Evolutionary conservation across 495 filamentous ascomycete species (phyloP), one percentile per base, ranked within the genome.

Genomic region (Neurospora discreta): DNA sequence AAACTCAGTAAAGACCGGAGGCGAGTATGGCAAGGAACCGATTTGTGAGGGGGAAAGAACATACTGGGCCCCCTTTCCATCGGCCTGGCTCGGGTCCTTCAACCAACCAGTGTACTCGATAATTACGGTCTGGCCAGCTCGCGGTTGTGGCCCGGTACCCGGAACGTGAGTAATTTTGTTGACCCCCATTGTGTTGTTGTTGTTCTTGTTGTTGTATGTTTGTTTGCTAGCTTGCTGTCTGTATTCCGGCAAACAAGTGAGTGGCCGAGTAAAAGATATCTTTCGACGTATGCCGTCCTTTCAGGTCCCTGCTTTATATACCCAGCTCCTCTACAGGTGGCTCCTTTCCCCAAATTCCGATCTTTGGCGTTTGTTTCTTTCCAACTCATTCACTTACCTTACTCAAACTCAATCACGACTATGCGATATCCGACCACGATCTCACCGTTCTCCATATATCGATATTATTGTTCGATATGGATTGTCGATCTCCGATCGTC

Each of bases 21-120:
- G 39, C 1, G 8, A 23, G 43, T 5, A 46, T 10, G 8, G n/a
- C 30, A 30, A 44, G 6, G 18, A 69, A 43, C n/a, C n/a, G 72
- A 8, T 18, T 23, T 23, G 23, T 7, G n/a, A 38, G 18, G 26
- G 5, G 33, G 46, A 60, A 30, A 30, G 11, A 42, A 81, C 84
- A 77, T 73, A 87, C 85, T 84, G 30, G 0, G 73, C 39, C 43
- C 86, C 86, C 80, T 85, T 87, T 70, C 82, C 79, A 30, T 83
- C 79, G 9, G 84, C 81, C 78, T 87, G 82, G 70, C 73, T 79
- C 38, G 81, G 78, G 74, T 94, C 91, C 82, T 91, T 91, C 60
- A 96, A 85, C 81, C 87, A 93, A 74, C 93, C 93, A 26, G 90
- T 93, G 84, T 95, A 97, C 80, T 92, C 90, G 75, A 97, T 93